phyloP scores from a whole-genome alignment of 805 yeast species.

The Hanseniaspora lachancei region DNA sequence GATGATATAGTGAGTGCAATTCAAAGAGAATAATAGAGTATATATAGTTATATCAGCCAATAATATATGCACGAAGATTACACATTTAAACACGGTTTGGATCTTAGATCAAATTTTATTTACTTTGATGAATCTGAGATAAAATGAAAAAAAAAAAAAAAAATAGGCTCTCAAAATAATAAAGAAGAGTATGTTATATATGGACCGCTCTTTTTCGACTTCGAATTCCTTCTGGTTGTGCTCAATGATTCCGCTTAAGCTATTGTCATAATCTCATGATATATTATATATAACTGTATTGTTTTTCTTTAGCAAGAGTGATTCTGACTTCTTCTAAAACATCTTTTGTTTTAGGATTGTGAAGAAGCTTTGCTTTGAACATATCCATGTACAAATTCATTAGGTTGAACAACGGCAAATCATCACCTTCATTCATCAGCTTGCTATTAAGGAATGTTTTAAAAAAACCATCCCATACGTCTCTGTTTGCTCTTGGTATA shows the following conservation, averaged over 20 bases:
- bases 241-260: background rate
- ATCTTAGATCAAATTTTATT: no score
- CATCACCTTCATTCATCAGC: constrained; percentile 16
- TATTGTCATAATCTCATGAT: background rate
- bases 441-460: constrained; percentile 50
- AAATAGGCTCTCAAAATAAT: no score
- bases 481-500: constrained; percentile 44
- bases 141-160: no score
- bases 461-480: constrained; percentile 56
- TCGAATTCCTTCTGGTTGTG: no score
- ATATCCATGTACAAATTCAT: background rate
- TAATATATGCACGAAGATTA: no score
- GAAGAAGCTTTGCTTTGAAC: background rate
- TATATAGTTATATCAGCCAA: background rate
- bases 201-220: no score
- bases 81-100: no score
- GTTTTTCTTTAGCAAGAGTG: background rate
- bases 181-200: no score
- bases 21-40: constrained; percentile 36
- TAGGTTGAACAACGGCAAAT: constrained; percentile 31
- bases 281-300: background rate
- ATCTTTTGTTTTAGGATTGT: background rate
- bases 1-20: constrained; percentile 97
- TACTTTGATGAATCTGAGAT: no score
- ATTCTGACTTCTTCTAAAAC: background rate